Evolutionary conservation across 2,329 filamentous ascomycete species (phyloP), one percentile per base, ranked within the genome.

Genomic region (Aspergillus pseudoglaucus): DNA sequence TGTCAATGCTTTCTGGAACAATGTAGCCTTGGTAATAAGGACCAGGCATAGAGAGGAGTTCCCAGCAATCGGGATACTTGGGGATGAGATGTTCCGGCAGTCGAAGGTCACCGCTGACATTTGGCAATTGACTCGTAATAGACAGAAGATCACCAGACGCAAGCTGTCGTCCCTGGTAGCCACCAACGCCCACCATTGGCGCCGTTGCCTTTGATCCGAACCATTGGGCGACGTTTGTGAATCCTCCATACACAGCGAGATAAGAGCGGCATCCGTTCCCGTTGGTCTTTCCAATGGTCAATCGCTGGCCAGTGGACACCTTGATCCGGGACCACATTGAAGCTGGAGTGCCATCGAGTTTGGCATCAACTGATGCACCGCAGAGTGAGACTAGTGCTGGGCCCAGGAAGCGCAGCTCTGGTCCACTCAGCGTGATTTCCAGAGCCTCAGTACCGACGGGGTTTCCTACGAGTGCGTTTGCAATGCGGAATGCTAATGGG

Each of bases 381-480:
- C 78, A 80, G 10, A 84, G 53, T 2, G 81, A 73, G 6, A 84
- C 68, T 1, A 81, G 64, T 1, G 80, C 80, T 12, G 75, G 65
- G 2, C 70, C 71, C 3, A 79, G 60, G 54, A 84, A 84, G 0
- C 68, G 66, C 17, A 85, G 60, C 27, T 82, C 79, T 0, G 82
- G 81, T 0, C 82, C 82, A 12, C 71, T 75, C 14, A 83, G 55
- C 0, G 81, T 84, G 22, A 83, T 79, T 54, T 85, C 82, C 0
- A 85, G 62, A 0, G 71, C 73, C 59, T 82, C 82, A 3, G 64
- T 72, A 0, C 70, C 72, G 0, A 68, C 58, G 0, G 70, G 54
- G 46, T 85, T 84, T 0, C 80, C 80, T 0, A 79, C 80, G 1
- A 85, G 68, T 17, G 77, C 66, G 52, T 85, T 85, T 2, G 78